Conservation (phyloP, 106 monocot species). For the Vanilla planifolia region DNA sequence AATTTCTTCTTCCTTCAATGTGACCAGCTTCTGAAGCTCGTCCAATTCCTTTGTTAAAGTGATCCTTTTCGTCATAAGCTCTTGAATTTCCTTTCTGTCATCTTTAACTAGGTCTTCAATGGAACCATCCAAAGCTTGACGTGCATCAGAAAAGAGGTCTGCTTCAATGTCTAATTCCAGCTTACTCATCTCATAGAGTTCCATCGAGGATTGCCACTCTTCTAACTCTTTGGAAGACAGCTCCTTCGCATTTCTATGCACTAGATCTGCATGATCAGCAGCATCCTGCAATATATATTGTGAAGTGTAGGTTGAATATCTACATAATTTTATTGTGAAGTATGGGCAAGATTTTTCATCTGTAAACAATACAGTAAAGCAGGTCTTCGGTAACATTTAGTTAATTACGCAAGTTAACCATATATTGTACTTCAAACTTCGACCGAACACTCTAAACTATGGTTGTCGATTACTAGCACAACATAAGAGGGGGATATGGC, state of each 20-base stretch:
- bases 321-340: too few relatives aligned
- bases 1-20: constrained; percentile 80
- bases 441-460: too few relatives aligned
- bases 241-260: constrained; percentile 54
- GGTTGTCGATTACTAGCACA: too few relatives aligned
- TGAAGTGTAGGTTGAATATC: too few relatives aligned
- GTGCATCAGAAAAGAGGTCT: constrained; percentile 54
- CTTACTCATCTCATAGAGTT: constrained; percentile 52
- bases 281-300: constrained; percentile 80
- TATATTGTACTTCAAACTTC: too few relatives aligned
- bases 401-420: too few relatives aligned
- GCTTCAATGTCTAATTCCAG: constrained; percentile 57
- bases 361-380: too few relatives aligned
- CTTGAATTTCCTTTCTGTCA: constrained; percentile 60
- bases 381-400: too few relatives aligned
- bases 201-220: constrained; percentile 66
- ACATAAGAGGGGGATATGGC: too few relatives aligned
- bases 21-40: constrained; percentile 58
- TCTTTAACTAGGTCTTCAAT: constrained; percentile 69
- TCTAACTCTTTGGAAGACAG: constrained; percentile 41
- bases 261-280: constrained; percentile 47
- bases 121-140: constrained; percentile 39
- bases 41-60: constrained; percentile 61
- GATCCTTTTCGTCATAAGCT: constrained; percentile 38
- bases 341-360: background rate